These are phyloP conservation scores for Cucumis melo DNA, from an alignment of 306 rosid genomes.

Conservation along the genomic window DNA sequence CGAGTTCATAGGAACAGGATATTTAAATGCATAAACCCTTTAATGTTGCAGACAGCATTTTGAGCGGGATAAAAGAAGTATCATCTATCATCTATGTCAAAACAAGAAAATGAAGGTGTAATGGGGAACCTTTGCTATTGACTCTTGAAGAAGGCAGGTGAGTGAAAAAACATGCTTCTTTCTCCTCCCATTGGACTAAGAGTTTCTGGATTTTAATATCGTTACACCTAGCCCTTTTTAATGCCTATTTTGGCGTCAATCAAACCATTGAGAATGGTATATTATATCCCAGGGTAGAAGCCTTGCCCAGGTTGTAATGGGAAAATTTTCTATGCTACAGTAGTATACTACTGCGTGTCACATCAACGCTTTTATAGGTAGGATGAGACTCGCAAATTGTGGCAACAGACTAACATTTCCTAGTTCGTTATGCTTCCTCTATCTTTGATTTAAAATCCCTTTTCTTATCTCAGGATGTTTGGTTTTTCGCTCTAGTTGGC, in stretches of 20 bases:
- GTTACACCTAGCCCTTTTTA: not conserved
- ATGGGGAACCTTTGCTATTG: not conserved
- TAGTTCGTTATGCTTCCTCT: not conserved
- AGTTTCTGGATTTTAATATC: not conserved
- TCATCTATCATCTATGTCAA: slow-evolving; percentile 85
- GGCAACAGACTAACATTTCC: not conserved
- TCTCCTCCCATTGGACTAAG: not conserved
- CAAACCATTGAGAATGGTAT: not conserved
- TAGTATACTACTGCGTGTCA: too few species aligned
- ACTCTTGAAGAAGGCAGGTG: not conserved
- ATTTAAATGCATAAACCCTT: not conserved
- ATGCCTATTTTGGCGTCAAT: not conserved
- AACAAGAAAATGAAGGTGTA: slow-evolving; percentile 60
- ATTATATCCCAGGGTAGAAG: not conserved
- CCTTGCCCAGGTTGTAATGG: not conserved
- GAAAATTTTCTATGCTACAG: too few species aligned
- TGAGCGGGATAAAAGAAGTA: slow-evolving; percentile 38
- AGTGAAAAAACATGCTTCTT: not conserved
- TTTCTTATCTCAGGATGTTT: not conserved
- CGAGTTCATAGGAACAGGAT: not conserved
- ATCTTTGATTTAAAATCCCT: not conserved
- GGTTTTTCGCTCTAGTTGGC: not conserved
- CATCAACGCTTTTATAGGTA: too few species aligned
- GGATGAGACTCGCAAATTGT: too few species aligned
- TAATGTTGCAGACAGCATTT: not conserved